A percentile compares a stretch with the other conserved stretches of the same genome.
Conservation (phyloP, 202 grass and related monocot species). For the Cymbopogon flexuosus region DNA sequence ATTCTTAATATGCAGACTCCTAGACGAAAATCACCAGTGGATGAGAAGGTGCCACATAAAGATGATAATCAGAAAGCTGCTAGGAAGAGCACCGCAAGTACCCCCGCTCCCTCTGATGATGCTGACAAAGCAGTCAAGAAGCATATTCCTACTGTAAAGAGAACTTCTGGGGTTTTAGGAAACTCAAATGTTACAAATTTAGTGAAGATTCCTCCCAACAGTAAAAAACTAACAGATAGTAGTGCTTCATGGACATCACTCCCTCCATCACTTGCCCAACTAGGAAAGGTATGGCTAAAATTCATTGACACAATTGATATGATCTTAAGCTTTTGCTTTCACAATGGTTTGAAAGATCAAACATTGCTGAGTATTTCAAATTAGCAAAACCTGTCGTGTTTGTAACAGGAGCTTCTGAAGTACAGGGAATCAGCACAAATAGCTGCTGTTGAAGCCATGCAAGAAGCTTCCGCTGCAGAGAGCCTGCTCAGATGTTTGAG, state of each 20-base stretch:
- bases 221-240: constrained; percentile 70
- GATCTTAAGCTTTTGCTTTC: background rate
- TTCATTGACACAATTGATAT: constrained; percentile 2
- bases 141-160: constrained; percentile 55
- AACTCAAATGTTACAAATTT: constrained; percentile 61
- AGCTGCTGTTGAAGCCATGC: constrained; percentile 82
- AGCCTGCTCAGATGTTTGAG: constrained; percentile 95
- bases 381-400: background rate
- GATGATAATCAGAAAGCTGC: constrained; percentile 57
- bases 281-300: constrained; percentile 73
- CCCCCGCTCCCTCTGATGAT: constrained; percentile 42
- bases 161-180: constrained; percentile 45
- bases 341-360: background rate
- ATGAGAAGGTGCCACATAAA: constrained; percentile 62
- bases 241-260: constrained; percentile 66
- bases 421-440: constrained; percentile 83
- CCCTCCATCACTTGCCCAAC: constrained; percentile 65
- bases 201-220: constrained; percentile 60
- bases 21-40: constrained; percentile 45
- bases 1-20: constrained; percentile 51
- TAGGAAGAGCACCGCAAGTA: constrained; percentile 53
- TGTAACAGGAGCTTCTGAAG: constrained; percentile 66
- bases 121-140: constrained; percentile 52
- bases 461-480: constrained; percentile 91
- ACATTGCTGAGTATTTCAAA: background rate